These are phyloP conservation scores for Moricandia arvensis DNA, from an alignment of 345 rosid genomes.

Conservation along the genomic window DNA sequence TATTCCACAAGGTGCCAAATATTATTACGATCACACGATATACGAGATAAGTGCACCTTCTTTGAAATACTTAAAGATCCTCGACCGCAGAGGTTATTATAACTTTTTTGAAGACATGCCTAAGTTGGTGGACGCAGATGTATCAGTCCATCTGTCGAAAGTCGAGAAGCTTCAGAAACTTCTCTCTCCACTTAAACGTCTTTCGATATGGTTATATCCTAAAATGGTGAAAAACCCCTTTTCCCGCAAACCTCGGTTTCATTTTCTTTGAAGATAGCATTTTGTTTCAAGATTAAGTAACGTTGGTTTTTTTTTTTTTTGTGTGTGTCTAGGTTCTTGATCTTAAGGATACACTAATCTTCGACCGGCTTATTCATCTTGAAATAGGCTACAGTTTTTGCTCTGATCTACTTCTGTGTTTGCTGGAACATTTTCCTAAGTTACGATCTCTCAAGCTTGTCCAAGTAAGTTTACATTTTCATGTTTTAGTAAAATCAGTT, in stretches of 20 bases:
- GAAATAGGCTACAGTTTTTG: neutral
- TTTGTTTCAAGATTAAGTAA: neutral
- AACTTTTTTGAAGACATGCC: too few species aligned
- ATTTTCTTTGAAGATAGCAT: neutral
- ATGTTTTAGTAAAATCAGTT: neutral
- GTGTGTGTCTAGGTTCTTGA: neutral
- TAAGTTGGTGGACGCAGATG: too few species aligned
- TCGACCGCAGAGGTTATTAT: neutral
- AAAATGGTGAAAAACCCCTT: neutral
- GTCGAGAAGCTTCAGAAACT: too few species aligned
- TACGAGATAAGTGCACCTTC: constrained; percentile 11
- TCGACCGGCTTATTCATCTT: constrained; percentile 3
- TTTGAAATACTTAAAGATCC: constrained; percentile 2
- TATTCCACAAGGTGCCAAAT: neutral
- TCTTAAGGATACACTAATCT: neutral
- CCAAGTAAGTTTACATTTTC: neutral
- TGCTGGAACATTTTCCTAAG: constrained; percentile 1
- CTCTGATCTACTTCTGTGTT: neutral
- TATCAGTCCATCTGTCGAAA: too few species aligned
- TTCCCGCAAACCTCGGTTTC: neutral
- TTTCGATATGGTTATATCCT: too few species aligned
- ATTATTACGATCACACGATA: neutral
- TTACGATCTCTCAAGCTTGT: constrained; percentile 19
- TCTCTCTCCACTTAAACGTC: too few species aligned
- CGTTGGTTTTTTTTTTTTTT: too few species aligned